Evolutionary conservation across 208 protist species (phyloP).

Genomic region (Crithidia bombi): DNA sequence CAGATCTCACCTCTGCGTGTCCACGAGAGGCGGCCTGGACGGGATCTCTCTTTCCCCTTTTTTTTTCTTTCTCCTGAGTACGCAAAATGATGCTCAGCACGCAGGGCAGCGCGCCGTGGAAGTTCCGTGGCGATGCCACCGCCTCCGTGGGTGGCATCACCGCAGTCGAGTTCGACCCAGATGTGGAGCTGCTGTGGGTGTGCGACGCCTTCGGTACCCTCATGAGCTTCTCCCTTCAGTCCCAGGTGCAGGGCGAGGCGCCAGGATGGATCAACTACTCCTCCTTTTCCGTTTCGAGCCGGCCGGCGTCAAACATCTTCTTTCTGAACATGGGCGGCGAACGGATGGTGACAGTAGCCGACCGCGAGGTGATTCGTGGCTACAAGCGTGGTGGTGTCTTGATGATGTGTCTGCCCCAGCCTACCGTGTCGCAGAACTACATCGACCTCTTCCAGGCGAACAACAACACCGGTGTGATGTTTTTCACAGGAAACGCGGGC

Average conservation of each 20-base stretch:
- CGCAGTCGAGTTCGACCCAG: constrained; percentile 87
- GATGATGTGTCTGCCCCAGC: constrained; percentile 64
- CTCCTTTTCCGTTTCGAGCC: constrained; percentile 74
- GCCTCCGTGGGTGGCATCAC: constrained; percentile 74
- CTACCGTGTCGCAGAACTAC: constrained; percentile 70
- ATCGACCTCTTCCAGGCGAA: constrained; percentile 84
- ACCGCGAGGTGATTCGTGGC: constrained; percentile 76
- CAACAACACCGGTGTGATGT: constrained; percentile 68
- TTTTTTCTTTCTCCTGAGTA: no score
- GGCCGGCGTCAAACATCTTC: constrained; percentile 64
- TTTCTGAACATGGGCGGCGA: constrained; percentile 69
- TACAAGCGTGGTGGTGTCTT: constrained; percentile 83
- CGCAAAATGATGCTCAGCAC: constrained; percentile 31
- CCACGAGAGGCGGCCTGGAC: no score
- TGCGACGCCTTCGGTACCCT: constrained; percentile 83
- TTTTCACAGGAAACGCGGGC: constrained; percentile 82
- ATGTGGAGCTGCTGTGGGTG: constrained; percentile 87
- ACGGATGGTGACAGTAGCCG: constrained; percentile 77
- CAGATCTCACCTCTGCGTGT: no score
- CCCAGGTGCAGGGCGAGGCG: constrained; percentile 58
- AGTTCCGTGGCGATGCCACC: constrained; percentile 65
- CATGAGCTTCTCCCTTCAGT: constrained; percentile 76
- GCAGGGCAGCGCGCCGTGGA: constrained; percentile 60
- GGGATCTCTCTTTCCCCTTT: no score
- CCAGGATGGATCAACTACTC: constrained; percentile 80